A percentile compares a stretch with the other conserved stretches of the same genome.
Conservation (phyloP, 2,329 filamentous ascomycete genomes). For the Xylariaceae sp. region DNA sequence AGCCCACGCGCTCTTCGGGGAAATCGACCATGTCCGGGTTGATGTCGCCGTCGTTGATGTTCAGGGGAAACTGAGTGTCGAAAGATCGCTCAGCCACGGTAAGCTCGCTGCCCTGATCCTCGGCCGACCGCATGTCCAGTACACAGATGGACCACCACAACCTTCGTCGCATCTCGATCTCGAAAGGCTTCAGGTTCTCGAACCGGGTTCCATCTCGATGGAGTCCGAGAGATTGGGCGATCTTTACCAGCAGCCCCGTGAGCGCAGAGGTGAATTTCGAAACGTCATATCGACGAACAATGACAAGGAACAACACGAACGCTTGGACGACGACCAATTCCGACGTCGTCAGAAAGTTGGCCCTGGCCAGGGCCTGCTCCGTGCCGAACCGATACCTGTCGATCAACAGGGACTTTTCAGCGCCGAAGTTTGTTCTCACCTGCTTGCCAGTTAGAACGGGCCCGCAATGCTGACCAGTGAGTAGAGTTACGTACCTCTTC, state of each 20-base stretch:
- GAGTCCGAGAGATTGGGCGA: slow-evolving; percentile 49
- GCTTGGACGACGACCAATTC: slow-evolving; percentile 58
- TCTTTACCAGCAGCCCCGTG: slow-evolving; percentile 54
- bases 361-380: slow-evolving; percentile 56
- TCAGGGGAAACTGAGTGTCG: slow-evolving; percentile 50
- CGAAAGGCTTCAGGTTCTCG: slow-evolving; percentile 50
- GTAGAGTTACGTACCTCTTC: slow-evolving; percentile 42
- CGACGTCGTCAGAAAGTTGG: slow-evolving; percentile 54
- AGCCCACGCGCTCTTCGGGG: slow-evolving; percentile 43
- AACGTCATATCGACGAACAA: slow-evolving; percentile 47
- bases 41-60: slow-evolving; percentile 52
- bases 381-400: slow-evolving; percentile 48
- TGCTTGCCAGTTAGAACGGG: slow-evolving; percentile 25
- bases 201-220: slow-evolving; percentile 53
- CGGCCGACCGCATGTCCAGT: slow-evolving; percentile 54
- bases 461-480: background rate
- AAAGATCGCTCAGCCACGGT: slow-evolving; percentile 41
- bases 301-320: slow-evolving; percentile 52
- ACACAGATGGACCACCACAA: slow-evolving; percentile 58
- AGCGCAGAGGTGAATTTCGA: slow-evolving; percentile 57
- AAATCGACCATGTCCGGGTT: slow-evolving; percentile 40
- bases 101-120: slow-evolving; percentile 51
- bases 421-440: slow-evolving; percentile 47
- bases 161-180: slow-evolving; percentile 57
- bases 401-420: slow-evolving; percentile 40